phyloP scores from a whole-genome alignment of 1,284 basidiomycete genomes.

The Austroboletus sp. region DNA sequence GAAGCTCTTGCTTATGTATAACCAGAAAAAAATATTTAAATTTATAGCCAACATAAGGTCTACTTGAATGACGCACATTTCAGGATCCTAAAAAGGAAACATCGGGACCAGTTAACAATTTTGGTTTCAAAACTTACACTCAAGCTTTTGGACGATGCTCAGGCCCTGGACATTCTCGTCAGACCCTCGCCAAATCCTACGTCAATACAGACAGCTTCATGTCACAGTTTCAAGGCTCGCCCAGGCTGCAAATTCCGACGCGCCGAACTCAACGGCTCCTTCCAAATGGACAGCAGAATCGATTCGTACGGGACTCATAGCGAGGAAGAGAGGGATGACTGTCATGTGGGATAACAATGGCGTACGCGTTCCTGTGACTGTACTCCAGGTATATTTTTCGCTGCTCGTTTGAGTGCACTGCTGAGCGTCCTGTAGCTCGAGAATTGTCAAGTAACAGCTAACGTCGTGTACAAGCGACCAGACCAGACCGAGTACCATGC shows the following conservation, averaged over 20 bases:
- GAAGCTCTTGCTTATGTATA: no score
- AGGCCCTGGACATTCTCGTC: slow-evolving; percentile 43
- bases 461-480: slow-evolving; percentile 56
- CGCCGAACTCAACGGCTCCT: slow-evolving; percentile 23
- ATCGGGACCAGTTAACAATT: no score
- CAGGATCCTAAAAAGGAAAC: slow-evolving; percentile 17
- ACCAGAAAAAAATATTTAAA: no score
- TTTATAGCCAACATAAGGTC: no score
- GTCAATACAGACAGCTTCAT: slow-evolving; percentile 36
- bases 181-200: slow-evolving; percentile 31
- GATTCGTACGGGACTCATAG: slow-evolving; percentile 89
- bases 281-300: slow-evolving; percentile 82
- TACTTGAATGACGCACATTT: no score
- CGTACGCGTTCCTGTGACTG: slow-evolving; percentile 81
- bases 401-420: background rate
- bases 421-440: slow-evolving; percentile 50
- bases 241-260: slow-evolving; percentile 27
- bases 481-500: slow-evolving; percentile 73
- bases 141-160: slow-evolving; percentile 40
- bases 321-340: slow-evolving; percentile 94
- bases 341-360: slow-evolving; percentile 89
- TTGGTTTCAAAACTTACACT: slow-evolving; percentile 8
- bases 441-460: slow-evolving; percentile 79
- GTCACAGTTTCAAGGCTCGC: slow-evolving; percentile 35
- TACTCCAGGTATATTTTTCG: slow-evolving; percentile 73